Evolutionary conservation across 2,329 filamentous ascomycete species (phyloP).

Genomic region (Penicillium sumatraense): DNA sequence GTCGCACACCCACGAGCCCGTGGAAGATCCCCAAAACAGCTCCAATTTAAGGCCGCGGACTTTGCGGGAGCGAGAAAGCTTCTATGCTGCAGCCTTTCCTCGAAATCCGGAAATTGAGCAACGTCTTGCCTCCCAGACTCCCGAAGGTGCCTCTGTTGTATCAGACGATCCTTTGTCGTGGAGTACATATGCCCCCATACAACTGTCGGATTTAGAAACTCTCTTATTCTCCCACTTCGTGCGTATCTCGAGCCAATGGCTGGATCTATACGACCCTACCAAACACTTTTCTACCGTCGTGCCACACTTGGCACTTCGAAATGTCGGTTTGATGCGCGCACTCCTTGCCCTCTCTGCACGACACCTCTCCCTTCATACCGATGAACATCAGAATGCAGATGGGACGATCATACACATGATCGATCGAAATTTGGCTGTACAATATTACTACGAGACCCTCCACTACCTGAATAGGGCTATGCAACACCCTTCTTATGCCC

Average conservation of each 20-base stretch:
- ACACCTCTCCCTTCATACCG: slow-evolving; percentile 4
- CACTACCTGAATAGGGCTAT: slow-evolving; percentile 66
- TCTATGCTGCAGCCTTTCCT: slow-evolving; percentile 20
- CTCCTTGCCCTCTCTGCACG: slow-evolving; percentile 17
- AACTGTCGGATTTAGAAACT: slow-evolving; percentile 13
- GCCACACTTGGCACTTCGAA: slow-evolving; percentile 16
- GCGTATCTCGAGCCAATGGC: slow-evolving; percentile 17
- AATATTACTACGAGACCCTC: slow-evolving; percentile 67
- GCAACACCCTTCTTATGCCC: slow-evolving; percentile 61
- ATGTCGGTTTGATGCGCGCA: slow-evolving; percentile 18
- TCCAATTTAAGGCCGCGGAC: slow-evolving; percentile 18
- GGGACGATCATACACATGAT: slow-evolving; percentile 27
- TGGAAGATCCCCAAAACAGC: slow-evolving; percentile 17
- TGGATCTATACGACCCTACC: slow-evolving; percentile 19
- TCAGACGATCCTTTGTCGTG: slow-evolving; percentile 14
- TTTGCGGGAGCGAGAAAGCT: slow-evolving; percentile 20
- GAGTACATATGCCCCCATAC: slow-evolving; percentile 9
- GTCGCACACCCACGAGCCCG: background rate
- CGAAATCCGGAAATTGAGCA: slow-evolving; percentile 11
- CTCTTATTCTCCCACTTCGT: slow-evolving; percentile 17
- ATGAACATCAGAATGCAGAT: background rate
- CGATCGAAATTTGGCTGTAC: slow-evolving; percentile 47
- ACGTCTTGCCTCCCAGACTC: slow-evolving; percentile 7
- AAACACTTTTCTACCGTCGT: slow-evolving; percentile 17
- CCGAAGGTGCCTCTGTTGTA: slow-evolving; percentile 1